Percentiles rank a stretch among this genome's conserved stretches.
Evolutionary conservation across 371 early-diverging fungal species (phyloP).

Genomic region (Mortierella polycephala): DNA sequence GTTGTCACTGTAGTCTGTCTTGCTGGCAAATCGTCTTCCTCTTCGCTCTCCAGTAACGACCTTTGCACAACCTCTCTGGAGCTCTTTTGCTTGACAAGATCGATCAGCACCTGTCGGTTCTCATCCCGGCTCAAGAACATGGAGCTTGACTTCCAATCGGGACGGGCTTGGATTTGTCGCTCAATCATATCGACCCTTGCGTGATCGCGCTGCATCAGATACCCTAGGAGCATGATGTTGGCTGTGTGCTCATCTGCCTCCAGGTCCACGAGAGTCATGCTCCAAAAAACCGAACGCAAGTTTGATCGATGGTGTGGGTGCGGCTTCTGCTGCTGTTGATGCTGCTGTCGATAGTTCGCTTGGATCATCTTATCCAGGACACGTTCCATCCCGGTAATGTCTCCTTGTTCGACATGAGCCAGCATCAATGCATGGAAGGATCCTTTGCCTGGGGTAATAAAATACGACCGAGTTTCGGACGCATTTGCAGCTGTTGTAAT

Average conservation of each 20-base stretch:
- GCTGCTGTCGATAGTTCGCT: slow-evolving; percentile 1
- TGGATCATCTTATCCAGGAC: slow-evolving; percentile 41
- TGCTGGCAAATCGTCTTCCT: neutral
- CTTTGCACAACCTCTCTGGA: slow-evolving; percentile 20
- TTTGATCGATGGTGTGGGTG: neutral
- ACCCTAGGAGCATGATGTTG: slow-evolving; percentile 48
- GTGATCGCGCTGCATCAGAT: slow-evolving; percentile 16
- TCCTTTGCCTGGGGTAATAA: slow-evolving; percentile 35
- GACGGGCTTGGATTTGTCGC: slow-evolving; percentile 22
- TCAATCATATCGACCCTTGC: slow-evolving; percentile 28
- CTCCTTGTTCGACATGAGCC: slow-evolving; percentile 27
- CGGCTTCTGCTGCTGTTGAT: neutral
- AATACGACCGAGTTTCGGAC: neutral
- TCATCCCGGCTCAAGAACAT: slow-evolving; percentile 31
- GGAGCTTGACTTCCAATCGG: slow-evolving; percentile 25
- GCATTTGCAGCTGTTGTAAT: neutral
- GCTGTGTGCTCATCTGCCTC: slow-evolving; percentile 51
- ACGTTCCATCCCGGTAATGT: slow-evolving; percentile 41
- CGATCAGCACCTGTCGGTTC: slow-evolving; percentile 15
- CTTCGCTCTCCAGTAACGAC: slow-evolving; percentile 1
- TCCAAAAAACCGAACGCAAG: neutral
- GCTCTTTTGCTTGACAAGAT: slow-evolving; percentile 20
- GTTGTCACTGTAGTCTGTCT: neutral
- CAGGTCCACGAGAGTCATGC: slow-evolving; percentile 4
- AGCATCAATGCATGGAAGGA: slow-evolving; percentile 49